Conservation (phyloP, 441 rosid genomes). For the Raphanus hybrid region DNA sequence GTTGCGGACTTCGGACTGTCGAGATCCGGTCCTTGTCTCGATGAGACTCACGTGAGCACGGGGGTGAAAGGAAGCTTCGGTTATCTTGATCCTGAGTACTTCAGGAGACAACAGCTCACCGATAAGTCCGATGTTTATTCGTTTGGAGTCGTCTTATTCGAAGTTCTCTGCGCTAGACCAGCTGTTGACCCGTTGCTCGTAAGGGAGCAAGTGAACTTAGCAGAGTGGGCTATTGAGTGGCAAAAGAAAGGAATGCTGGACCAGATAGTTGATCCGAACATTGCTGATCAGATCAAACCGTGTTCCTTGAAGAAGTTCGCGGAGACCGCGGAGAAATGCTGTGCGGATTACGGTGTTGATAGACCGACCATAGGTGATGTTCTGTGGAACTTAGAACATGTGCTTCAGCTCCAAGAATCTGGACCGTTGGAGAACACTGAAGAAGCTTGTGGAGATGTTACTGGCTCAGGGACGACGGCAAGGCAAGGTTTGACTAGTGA, state of each 20-base stretch:
- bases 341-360: conserved; percentile 91
- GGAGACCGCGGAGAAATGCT: conserved; percentile 91
- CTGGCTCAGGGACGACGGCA: conserved; percentile 22
- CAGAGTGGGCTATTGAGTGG: conserved; percentile 96
- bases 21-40: conserved; percentile 82
- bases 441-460: conserved; percentile 31
- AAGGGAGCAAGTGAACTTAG: conserved; percentile 86
- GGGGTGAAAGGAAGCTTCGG: conserved; percentile 96
- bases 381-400: conserved; percentile 82
- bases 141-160: conserved; percentile 82
- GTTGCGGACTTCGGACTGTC: conserved; percentile 97
- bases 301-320: conserved; percentile 78
- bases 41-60: conserved; percentile 89
- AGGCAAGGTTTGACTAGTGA: conserved; percentile 39
- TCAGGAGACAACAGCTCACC: conserved; percentile 87
- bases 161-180: conserved; percentile 89
- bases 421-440: conserved; percentile 46
- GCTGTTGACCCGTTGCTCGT: conserved; percentile 85
- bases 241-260: conserved; percentile 78
- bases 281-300: conserved; percentile 62
- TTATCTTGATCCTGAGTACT: conserved; percentile 92
- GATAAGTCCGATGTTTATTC: conserved; percentile 93
- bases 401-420: conserved; percentile 79
- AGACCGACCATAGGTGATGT: conserved; percentile 94
- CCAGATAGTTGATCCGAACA: conserved; percentile 66